These are phyloP conservation scores for Phalaenopsis equestris DNA, from an alignment of 106 monocot species.

Conservation along the genomic window DNA sequence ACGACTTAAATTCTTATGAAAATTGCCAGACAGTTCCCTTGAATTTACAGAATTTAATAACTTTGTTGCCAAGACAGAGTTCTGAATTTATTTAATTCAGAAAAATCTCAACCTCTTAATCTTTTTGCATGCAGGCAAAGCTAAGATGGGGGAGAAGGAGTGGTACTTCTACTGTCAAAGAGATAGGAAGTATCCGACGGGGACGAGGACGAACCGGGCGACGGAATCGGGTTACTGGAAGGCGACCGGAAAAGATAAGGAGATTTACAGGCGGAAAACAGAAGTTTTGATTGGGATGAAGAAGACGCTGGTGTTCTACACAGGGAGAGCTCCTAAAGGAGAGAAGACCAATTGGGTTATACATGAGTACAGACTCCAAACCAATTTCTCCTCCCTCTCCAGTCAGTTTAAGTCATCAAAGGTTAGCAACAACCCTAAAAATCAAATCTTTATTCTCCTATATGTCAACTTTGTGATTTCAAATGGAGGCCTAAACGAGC, in stretches of 20 bases:
- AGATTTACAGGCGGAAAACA: conserved; percentile 25
- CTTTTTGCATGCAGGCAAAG: conserved; percentile 26
- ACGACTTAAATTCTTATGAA: too few species aligned
- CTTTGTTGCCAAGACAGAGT: too few species aligned
- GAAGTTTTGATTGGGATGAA: conserved; percentile 54
- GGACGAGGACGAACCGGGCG: conserved; percentile 69
- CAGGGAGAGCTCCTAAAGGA: conserved; percentile 58
- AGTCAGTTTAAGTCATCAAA: conserved; percentile 21
- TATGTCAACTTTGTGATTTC: too few species aligned
- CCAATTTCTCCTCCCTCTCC: conserved; percentile 24
- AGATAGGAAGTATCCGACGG: conserved; percentile 71
- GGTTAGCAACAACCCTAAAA: conserved; percentile 8
- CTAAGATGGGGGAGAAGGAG: conserved; percentile 84
- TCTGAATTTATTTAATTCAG: too few species aligned
- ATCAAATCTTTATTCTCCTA: background rate
- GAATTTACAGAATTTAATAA: too few species aligned
- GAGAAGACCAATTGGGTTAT: conserved; percentile 72
- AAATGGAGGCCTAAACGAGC: too few species aligned
- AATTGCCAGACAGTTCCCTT: too few species aligned
- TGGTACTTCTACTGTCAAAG: conserved; percentile 73
- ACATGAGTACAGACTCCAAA: conserved; percentile 64
- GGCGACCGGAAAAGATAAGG: conserved; percentile 77
- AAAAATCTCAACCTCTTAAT: too few species aligned
- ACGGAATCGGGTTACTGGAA: conserved; percentile 76
- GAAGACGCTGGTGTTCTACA: conserved; percentile 89